Percentiles rank a stretch among this genome's conserved stretches.
These are phyloP conservation scores for Pachysandra terminalis DNA, from an alignment of 164 flowering plant genomes.

Conservation along the genomic window DNA sequence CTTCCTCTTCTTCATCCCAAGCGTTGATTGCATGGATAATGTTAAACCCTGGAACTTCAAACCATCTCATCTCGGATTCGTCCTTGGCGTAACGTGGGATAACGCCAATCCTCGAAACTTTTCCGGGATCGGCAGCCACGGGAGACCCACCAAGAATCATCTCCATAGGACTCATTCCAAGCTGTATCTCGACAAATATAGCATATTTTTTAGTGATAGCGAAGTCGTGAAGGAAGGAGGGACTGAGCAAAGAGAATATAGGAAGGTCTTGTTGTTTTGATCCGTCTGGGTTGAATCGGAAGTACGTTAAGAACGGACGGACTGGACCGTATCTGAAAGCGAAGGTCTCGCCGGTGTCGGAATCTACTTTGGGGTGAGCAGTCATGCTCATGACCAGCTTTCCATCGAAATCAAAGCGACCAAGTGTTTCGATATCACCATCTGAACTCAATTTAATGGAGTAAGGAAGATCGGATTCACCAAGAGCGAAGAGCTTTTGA, in stretches of 20 bases:
- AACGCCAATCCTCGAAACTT: conserved; percentile 61
- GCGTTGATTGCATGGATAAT: conserved; percentile 66
- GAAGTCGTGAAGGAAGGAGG: conserved; percentile 74
- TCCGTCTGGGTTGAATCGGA: conserved; percentile 44
- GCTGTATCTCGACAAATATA: conserved; percentile 57
- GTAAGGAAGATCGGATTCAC: conserved; percentile 78
- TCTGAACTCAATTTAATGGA: conserved; percentile 31
- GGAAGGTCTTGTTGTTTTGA: conserved; percentile 56
- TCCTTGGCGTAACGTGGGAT: conserved; percentile 62
- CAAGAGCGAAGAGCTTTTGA: conserved; percentile 50
- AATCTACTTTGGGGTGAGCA: conserved; percentile 78
- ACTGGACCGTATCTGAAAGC: conserved; percentile 62
- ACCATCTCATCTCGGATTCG: conserved; percentile 68
- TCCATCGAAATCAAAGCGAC: conserved; percentile 58
- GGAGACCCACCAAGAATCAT: conserved; percentile 43
- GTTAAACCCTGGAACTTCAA: conserved; percentile 74
- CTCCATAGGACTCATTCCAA: conserved; percentile 51
- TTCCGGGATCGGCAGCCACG: conserved; percentile 37
- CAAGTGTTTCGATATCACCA: conserved; percentile 65
- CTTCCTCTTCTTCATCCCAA: conserved; percentile 84
- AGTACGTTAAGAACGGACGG: conserved; percentile 63
- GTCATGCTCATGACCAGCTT: conserved; percentile 62
- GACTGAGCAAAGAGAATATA: conserved; percentile 45
- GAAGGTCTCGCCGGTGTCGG: conserved; percentile 58
- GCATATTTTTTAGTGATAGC: conserved; percentile 66